phyloP scores from a whole-genome alignment of 768 basidiomycete genomes.

The Leccinum pellstonianum region DNA sequence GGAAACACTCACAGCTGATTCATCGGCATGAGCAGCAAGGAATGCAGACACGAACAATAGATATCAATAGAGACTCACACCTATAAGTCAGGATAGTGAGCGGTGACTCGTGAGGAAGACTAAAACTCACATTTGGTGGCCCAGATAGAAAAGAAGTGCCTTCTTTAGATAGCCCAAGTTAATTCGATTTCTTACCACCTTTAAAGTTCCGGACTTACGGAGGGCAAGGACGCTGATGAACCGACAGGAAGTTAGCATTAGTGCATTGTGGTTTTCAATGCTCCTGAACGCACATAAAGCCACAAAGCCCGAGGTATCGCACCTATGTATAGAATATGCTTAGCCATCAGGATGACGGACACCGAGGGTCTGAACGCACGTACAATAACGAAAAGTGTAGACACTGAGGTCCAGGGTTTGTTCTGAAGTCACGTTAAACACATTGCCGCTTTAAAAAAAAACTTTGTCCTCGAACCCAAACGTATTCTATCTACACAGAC shows the following conservation, averaged over 20 bases:
- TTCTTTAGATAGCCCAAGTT: conserved; percentile 1
- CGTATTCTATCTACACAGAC: conserved; percentile 6
- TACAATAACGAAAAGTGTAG: conserved; percentile 12
- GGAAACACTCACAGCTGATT: not conserved
- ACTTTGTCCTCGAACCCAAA: conserved; percentile 11
- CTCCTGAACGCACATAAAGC: not conserved
- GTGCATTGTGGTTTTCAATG: not conserved
- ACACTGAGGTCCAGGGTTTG: conserved; percentile 11
- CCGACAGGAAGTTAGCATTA: not conserved
- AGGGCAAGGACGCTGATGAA: not conserved
- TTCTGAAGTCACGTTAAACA: conserved; percentile 6
- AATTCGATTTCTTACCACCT: not conserved
- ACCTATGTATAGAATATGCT: not conserved
- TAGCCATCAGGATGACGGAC: not conserved
- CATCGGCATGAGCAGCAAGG: not conserved
- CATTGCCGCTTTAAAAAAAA: not conserved
- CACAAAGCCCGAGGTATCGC: not conserved
- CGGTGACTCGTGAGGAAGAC: not conserved
- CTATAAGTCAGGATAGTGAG: not conserved
- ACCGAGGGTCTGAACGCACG: conserved; percentile 2
- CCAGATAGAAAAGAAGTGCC: conserved; percentile 13
- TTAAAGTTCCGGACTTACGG: not conserved
- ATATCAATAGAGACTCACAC: conserved; percentile 10
- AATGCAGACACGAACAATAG: not conserved
- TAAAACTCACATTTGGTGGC: conserved; percentile 7